Conservation (phyloP, 2,329 filamentous ascomycete genomes). For the Xenoacremonium recifei region DNA sequence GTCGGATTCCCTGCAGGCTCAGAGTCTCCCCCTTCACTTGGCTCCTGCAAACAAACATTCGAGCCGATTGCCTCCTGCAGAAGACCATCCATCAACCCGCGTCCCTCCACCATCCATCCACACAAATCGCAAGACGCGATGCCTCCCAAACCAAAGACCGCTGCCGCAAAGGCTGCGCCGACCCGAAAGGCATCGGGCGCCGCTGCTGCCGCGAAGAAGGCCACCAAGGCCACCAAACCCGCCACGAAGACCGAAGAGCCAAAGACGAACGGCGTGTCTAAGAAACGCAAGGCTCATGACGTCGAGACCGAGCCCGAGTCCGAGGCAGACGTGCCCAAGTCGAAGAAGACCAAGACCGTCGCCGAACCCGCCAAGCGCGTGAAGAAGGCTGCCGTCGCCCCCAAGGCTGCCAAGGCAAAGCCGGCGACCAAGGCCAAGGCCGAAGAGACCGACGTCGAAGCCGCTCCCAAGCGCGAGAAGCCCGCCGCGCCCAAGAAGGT, state of each 20-base stretch:
- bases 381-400: conserved; percentile 25
- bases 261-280: conserved; percentile 21
- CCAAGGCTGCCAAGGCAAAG: conserved; percentile 11
- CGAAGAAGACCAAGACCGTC: conserved; percentile 27
- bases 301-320: conserved; percentile 27
- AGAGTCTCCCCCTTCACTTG: no score
- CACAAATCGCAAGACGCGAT: conserved; percentile 23
- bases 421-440: conserved; percentile 51
- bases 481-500: conserved; percentile 19
- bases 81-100: no score
- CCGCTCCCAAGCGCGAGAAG: conserved; percentile 13
- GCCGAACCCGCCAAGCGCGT: conserved; percentile 25
- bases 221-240: conserved; percentile 19
- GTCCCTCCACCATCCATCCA: conserved; percentile 7
- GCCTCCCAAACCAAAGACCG: conserved; percentile 29
- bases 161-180: conserved; percentile 23
- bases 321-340: conserved; percentile 25
- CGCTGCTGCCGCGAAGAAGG: conserved; percentile 22
- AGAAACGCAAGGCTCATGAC: conserved; percentile 26
- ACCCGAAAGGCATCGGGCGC: conserved; percentile 24
- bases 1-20: no score
- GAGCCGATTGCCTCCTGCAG: no score
- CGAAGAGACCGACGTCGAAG: conserved; percentile 38
- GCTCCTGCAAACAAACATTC: no score
- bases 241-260: conserved; percentile 13